These are phyloP conservation scores for Myrmaecium sp. DNA, from an alignment of 2,329 filamentous ascomycete genomes.

Conservation along the genomic window DNA sequence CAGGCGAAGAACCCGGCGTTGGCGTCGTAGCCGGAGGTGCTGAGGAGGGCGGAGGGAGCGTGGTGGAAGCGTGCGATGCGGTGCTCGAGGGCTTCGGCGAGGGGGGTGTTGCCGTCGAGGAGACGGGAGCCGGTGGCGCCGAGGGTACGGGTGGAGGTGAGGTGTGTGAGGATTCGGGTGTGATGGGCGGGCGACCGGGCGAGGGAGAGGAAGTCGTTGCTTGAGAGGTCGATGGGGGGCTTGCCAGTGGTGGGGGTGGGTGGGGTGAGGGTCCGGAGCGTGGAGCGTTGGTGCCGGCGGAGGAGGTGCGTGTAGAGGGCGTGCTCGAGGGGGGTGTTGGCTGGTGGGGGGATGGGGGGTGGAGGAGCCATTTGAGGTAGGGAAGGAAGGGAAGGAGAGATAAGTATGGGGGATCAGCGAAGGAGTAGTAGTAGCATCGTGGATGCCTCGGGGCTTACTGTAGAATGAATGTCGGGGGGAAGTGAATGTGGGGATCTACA, in stretches of 20 bases:
- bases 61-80: slow-evolving; percentile 44
- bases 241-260: slow-evolving; percentile 11
- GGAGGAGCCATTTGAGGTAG: too few relatives aligned
- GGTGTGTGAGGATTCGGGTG: slow-evolving; percentile 29
- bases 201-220: slow-evolving; percentile 49
- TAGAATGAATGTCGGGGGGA: too few relatives aligned
- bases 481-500: too few relatives aligned
- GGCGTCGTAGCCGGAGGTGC: slow-evolving; percentile 39
- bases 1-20: slow-evolving; percentile 31
- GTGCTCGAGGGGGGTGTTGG: slow-evolving; percentile 9
- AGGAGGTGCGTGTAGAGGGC: slow-evolving; percentile 17
- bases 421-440: too few relatives aligned
- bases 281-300: slow-evolving; percentile 20
- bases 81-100: slow-evolving; percentile 40
- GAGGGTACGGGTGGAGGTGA: slow-evolving; percentile 25
- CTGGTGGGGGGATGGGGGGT: neutral
- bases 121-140: slow-evolving; percentile 44
- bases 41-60: slow-evolving; percentile 39
- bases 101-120: slow-evolving; percentile 46
- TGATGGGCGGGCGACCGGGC: slow-evolving; percentile 31
- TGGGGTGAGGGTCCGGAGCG: slow-evolving; percentile 16
- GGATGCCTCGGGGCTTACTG: too few relatives aligned
- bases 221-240: slow-evolving; percentile 48
- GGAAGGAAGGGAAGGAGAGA: too few relatives aligned
- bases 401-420: too few relatives aligned